Evolutionary conservation across 768 basidiomycete species (phyloP), one percentile per base, ranked within the genome.

Genomic region (Boletus huronensis): DNA sequence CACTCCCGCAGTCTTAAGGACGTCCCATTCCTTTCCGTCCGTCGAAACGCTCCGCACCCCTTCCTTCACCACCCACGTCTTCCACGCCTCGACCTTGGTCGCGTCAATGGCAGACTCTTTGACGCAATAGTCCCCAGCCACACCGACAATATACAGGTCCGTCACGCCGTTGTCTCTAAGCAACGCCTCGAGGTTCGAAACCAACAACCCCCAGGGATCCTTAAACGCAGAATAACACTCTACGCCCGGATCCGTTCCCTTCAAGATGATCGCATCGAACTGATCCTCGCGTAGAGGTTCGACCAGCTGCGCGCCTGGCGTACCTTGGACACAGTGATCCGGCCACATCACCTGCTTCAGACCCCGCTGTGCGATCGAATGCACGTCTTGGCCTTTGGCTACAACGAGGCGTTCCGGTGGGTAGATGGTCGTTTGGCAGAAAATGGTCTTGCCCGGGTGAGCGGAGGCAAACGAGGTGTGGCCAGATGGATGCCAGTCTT

Each of bases 161-260:
- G 79, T 79, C 11, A 88, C 75, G 1, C 66, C 72, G 39, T 73
- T 70, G 41, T 70, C 68, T 52, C 66, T 60, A 47, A 86, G 69
- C 26, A 75, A 54, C 23, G 50, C 63, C 48, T 76, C 75, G n/a
- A 87, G 77, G 5, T 75, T 74, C 9, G 82, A 83, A 52, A 72
- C 66, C 48, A 72, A 57, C 52, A 74, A 71, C 25, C 74, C 75
- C 75, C 82, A 80, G 40, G 80, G 77, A 60, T 85, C 83, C 44
- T 74, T 77, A 63, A 93, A 93, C 1, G 86, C 90, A n/a, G 87
- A 89, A 64, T 93, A 93, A 40, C 84, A 84, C 65, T 93, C 91
- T 59, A 91, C 76, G 31, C 73, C 75, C 1, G 66, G 67, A 55
- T 90, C 72, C 5, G 67, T 74, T 38, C 87, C 88, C 73, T 85